These are phyloP conservation scores for Hanseniaspora taiwanica DNA, from an alignment of 805 yeast genomes.

Conservation along the genomic window DNA sequence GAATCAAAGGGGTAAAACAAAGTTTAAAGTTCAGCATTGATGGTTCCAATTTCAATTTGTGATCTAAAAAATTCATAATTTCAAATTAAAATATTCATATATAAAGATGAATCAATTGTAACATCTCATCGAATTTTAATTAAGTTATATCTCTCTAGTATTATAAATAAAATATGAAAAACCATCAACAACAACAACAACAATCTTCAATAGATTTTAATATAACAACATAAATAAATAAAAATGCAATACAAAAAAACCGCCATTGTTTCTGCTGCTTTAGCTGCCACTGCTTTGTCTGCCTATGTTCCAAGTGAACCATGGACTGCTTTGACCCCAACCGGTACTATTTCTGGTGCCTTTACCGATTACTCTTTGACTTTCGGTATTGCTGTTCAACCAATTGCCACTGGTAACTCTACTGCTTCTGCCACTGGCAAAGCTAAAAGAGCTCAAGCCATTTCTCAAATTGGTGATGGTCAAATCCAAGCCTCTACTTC, in stretches of 20 bases:
- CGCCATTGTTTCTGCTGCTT: slow-evolving; percentile 24
- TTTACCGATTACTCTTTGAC: slow-evolving; percentile 39
- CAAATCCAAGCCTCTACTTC: slow-evolving; percentile 27
- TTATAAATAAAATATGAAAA: too few relatives aligned
- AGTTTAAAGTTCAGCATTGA: too few relatives aligned
- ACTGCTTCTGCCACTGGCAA: slow-evolving; percentile 18
- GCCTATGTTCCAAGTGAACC: slow-evolving; percentile 51
- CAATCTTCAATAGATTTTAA: neutral
- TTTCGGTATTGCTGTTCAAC: slow-evolving; percentile 59
- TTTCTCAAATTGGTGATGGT: slow-evolving; percentile 28
- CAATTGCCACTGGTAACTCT: slow-evolving; percentile 27
- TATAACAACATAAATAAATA: neutral
- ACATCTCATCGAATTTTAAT: too few relatives aligned
- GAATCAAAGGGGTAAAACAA: too few relatives aligned
- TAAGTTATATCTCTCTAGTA: too few relatives aligned
- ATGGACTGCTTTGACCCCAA: slow-evolving; percentile 62
- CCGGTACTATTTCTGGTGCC: slow-evolving; percentile 39
- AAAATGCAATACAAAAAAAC: slow-evolving; percentile 13
- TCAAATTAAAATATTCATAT: too few relatives aligned
- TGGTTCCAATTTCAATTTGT: too few relatives aligned
- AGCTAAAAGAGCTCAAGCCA: slow-evolving; percentile 23
- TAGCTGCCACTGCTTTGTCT: slow-evolving; percentile 33
- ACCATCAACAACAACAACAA: neutral
- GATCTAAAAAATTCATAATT: too few relatives aligned
- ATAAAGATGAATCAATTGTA: too few relatives aligned